Evolutionary conservation across 2,329 filamentous ascomycete species (phyloP), one percentile per base, ranked within the genome.

Genomic region (Leptographium radiaticola): DNA sequence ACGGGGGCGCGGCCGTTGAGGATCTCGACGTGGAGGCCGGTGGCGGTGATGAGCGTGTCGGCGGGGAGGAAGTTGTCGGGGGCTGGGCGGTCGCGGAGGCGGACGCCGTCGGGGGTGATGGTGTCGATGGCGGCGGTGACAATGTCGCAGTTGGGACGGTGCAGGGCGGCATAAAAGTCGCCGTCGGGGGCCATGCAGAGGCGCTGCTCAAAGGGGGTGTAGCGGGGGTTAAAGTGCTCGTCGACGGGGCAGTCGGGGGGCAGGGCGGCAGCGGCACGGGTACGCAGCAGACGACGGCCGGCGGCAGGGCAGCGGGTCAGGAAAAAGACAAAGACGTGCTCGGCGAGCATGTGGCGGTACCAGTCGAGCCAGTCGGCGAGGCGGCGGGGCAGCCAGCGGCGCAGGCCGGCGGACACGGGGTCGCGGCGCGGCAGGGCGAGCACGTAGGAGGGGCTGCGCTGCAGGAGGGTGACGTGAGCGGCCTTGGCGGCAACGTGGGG

Each of bases 401-500:
- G 70, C 4, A 77, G 57, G 1, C 69, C 60, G 8, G 59, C 63
- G 39, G 71, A 65, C 2, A 70, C 48, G 2, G 57, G 54, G 45
- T 71, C 71, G 9, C 63, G 62, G 30, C 74, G 71, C 0, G 75
- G 68, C 1, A 80, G 60, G n/a, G 76, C 70, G 46, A 85, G 60
- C 53, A 90, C 75, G 62, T 87, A 90, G 0, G 76, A 77, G 0
- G 89, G 89, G 47, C 82, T 88, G 54, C 89, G 80, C 68, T 94
- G 88, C 3, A 94, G 75, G 79, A 91, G 88, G 1, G 86, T 91
- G 33, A 89, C 81, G 15, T 78, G 75, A 6, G 68, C 69, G 6
- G 85, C 86, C 42, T 75, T 78, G 45, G 84, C 70, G 1, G 81
- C 79, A 47, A 94, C 68, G 48, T 75, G 77, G 0, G 88, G 89